Base-by-base conservation (phyloP, 768 basidiomycete genomes). In the Termitomyces bulborhizus region DNA sequence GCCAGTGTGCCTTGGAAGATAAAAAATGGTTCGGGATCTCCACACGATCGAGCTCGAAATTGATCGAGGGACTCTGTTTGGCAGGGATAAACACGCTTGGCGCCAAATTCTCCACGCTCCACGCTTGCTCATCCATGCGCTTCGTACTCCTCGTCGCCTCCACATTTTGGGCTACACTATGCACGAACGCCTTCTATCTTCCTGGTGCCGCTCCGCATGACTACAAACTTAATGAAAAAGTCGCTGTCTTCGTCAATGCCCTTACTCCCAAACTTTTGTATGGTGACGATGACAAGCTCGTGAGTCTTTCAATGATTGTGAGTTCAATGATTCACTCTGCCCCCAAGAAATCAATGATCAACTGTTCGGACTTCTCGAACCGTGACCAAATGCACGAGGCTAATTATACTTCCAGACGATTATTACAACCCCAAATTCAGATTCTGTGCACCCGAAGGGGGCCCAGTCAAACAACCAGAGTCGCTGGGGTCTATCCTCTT, bases 401-500 rank as follows among this genome's bases (percentile, higher is more conserved):
- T 32, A 53, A 56, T 26, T 67, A 56, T 57, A n/a, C 57, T 63
- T 34, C 37, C 62, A 90, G 92, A 96, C 68, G 96, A 98, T 69
- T 98, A 96, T 71, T 98, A 98, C 70, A 82, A 94, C 64, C 81
- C 86, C 2, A 76, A 77, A 51, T 89, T 98, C 59, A 84, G 84
- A 58, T 97, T 98, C 69, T 98, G 96, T 65, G 65, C 81, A 55
- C 96, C 96, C 26, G 71, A 77, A 41, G 86, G 74, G 18, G 94
- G 92, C 9, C 78, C 84, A 21, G 69, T 82, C 65, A 82, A 81
- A 62, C 85, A 86, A 65, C 88, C 92, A 3, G 94, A 95, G 69
- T 88, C 85, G 1, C 73, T 98, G 27, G 96, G 96, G 6, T 91
- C 91, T 16, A 94, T 98, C 63, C 74, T 98, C n/a, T 97, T 97